Evolutionary conservation across 2,329 filamentous ascomycete genomes (phyloP), one percentile per base, ranked within the genome.

Genomic region (Colletotrichum liriopes): DNA sequence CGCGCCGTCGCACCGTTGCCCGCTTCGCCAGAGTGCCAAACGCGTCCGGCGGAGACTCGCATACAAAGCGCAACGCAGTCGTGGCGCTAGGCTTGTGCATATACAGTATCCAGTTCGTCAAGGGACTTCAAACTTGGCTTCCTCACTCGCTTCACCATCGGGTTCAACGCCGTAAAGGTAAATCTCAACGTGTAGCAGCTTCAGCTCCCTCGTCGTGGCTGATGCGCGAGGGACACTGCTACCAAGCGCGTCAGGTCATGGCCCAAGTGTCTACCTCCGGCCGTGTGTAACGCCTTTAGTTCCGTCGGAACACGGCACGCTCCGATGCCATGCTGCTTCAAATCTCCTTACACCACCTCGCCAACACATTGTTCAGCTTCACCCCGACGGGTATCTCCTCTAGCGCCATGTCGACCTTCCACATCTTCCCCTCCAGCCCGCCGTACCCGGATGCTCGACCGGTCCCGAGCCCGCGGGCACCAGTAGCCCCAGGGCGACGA

Each of bases 331-430:
- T 56, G 54, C 54, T 39, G 26, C 26, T 80, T 80, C 77, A 91
- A 73, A 95, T 92, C 84, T 94, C 93, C 79, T 86, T 88, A 84
- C 94, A 96, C 94, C 94, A 96, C 78, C 89, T 91, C 45, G 87
- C 87, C 85, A 94, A 82, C 35, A 91, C 88, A 4, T 84, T 83
- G 67, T 86, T 87, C 61, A 92, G 79, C 78, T 88, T 89, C 64
- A 90, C 89, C 18, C 86, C 89, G 32, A 86, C 83, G 1, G 91
- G 90, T 77, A 96, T 93, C 86, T 97, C 94, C 80, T 95, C 93
- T 67, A 96, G 83, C 59, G 88, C 89, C 39, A 96, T 90, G 80
- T 96, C 94, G 43, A 93, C 89, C 82, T 91, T 91, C 85, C 92
- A 93, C 91, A 93, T 93, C 80, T 89, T 89, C 69, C 88, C 89